Conservation (phyloP, 225 moss, liverwort and hornwort genomes). For the Marchantia paleacea region DNA sequence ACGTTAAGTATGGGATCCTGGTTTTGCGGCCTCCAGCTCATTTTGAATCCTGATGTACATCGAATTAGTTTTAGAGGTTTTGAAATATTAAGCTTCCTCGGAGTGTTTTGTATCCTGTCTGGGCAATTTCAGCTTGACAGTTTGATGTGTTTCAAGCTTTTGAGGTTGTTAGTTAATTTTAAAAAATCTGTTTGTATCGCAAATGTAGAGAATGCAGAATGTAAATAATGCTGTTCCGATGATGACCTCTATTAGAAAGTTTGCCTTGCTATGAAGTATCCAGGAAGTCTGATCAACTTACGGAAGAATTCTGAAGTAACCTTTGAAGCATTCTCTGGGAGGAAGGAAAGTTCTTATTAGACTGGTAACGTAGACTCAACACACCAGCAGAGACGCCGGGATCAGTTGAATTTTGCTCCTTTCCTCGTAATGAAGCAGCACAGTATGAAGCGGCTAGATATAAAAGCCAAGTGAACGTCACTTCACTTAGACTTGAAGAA, state of each 20-base stretch:
- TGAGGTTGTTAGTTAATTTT: not conserved
- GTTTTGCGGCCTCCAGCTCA: too few relatives aligned
- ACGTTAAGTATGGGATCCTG: too few relatives aligned
- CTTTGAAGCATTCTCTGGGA: slow-evolving; percentile 15
- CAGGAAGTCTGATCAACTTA: slow-evolving; percentile 22
- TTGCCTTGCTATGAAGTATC: slow-evolving; percentile 13
- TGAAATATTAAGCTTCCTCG: not conserved
- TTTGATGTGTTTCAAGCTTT: not conserved
- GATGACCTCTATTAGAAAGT: slow-evolving; percentile 10
- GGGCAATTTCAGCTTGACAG: too few relatives aligned
- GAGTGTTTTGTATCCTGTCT: too few relatives aligned
- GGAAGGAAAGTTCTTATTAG: slow-evolving; percentile 21
- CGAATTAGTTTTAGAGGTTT: not conserved
- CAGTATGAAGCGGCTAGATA: not conserved
- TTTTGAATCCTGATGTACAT: not conserved
- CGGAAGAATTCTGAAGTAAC: slow-evolving; percentile 16
- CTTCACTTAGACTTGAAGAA: not conserved
- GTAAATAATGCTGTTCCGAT: not conserved
- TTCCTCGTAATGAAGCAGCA: not conserved
- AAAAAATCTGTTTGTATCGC: not conserved
- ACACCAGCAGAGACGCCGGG: not conserved
- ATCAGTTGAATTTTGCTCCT: slow-evolving; percentile 4
- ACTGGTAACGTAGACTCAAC: slow-evolving; percentile 20
- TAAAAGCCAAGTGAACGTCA: not conserved
- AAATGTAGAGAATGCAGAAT: not conserved